These are phyloP conservation scores for Selaginella moellendorffii DNA, from an alignment of 75 land plant genomes.

Conservation along the genomic window DNA sequence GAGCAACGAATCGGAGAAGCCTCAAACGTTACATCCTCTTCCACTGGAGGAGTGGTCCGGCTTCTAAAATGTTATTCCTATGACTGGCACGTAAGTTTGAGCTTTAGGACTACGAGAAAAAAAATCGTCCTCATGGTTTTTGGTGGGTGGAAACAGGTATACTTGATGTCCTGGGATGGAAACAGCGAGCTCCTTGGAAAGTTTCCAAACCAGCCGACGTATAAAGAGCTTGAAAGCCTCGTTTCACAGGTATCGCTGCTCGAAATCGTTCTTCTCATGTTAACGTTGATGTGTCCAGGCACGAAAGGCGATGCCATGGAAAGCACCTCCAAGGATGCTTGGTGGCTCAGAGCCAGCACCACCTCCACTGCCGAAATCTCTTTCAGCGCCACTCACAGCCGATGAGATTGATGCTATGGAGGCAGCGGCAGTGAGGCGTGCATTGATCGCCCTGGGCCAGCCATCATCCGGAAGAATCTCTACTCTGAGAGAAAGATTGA, in stretches of 20 bases:
- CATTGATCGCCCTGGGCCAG: constrained; percentile 30
- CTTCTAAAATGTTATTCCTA: constrained; percentile 32
- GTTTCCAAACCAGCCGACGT: constrained; percentile 25
- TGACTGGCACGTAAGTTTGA: constrained; percentile 43
- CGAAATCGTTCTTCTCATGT: neutral
- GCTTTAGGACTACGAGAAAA: too few relatives aligned
- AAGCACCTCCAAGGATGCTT: constrained; percentile 30
- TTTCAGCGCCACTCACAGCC: constrained; percentile 18
- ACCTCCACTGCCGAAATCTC: constrained; percentile 35
- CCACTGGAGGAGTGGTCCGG: constrained; percentile 36
- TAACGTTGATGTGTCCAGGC: constrained; percentile 15
- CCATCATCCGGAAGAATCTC: constrained; percentile 35
- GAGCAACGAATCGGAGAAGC: constrained; percentile 47
- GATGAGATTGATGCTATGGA: constrained; percentile 36
- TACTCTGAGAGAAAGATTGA: constrained; percentile 28
- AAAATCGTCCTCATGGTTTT: neutral
- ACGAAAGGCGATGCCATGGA: constrained; percentile 36
- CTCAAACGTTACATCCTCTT: constrained; percentile 35
- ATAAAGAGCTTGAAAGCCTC: constrained; percentile 35
- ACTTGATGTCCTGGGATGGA: constrained; percentile 42
- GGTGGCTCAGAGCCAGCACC: constrained; percentile 43
- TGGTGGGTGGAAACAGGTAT: constrained; percentile 17
- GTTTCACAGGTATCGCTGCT: constrained; percentile 27
- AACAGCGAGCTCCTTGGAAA: constrained; percentile 27
- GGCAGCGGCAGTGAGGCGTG: constrained; percentile 24